These are phyloP conservation scores for Trebouxia gelatinosa DNA, from an alignment of 163 green algal species.

Conservation along the genomic window DNA sequence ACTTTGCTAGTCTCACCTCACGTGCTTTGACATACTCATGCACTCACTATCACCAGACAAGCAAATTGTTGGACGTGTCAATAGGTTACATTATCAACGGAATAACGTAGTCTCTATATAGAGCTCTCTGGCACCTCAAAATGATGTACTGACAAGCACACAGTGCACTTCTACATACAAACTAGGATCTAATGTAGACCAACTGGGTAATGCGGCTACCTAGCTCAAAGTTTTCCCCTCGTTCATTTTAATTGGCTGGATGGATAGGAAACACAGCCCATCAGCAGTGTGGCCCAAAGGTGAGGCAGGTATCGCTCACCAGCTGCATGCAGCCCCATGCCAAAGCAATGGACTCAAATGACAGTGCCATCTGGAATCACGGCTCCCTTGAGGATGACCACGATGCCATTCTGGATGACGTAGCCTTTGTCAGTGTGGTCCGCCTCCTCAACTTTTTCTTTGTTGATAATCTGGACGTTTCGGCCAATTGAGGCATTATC, in stretches of 20 bases:
- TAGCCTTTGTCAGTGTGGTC: slow-evolving; percentile 54
- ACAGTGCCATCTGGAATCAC: slow-evolving; percentile 50
- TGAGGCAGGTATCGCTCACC: neutral
- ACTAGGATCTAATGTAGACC: neutral
- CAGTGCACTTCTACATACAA: neutral
- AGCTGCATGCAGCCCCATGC: neutral
- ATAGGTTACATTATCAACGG: too few relatives aligned
- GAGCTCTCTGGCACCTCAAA: too few relatives aligned
- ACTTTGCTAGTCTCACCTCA: too few relatives aligned
- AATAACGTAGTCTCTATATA: too few relatives aligned
- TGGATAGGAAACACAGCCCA: neutral
- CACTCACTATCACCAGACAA: too few relatives aligned
- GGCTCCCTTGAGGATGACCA: slow-evolving; percentile 56
- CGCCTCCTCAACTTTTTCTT: slow-evolving; percentile 48
- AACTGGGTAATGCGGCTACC: too few relatives aligned
- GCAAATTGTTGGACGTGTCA: too few relatives aligned
- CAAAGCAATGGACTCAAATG: slow-evolving; percentile 40
- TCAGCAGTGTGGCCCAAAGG: neutral
- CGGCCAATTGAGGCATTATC: slow-evolving; percentile 61
- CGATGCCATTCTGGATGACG: slow-evolving; percentile 68
- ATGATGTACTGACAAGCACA: too few relatives aligned
- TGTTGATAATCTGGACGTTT: slow-evolving; percentile 60
- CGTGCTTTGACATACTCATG: too few relatives aligned
- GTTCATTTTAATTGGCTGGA: too few relatives aligned
- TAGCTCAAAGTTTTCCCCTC: too few relatives aligned